Evolutionary conservation across 2,329 filamentous ascomycete genomes (phyloP).

Genomic region (Cladosporium sp.): DNA sequence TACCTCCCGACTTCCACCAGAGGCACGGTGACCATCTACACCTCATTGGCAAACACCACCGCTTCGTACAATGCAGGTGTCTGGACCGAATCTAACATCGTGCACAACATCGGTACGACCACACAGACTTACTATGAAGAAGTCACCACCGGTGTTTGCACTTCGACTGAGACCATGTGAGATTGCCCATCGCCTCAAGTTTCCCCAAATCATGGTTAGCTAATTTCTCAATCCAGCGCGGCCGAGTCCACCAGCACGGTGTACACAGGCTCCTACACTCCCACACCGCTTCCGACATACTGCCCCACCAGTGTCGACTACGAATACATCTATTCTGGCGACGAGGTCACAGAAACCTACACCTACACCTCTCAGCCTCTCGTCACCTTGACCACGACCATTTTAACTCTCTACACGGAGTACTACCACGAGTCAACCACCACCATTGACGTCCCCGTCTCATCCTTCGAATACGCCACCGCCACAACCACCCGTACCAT

Average conservation of each 20-base stretch:
- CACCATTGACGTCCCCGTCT: not conserved
- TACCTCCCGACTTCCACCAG: not conserved
- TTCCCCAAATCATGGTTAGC: not conserved
- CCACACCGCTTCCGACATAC: not conserved
- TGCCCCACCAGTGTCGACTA: not conserved
- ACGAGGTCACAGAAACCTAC: not conserved
- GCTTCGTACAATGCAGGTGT: not conserved
- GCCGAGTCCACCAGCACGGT: slow-evolving; percentile 12
- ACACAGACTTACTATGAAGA: not conserved
- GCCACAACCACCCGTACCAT: not conserved
- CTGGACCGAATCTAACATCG: not conserved
- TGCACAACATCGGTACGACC: not conserved
- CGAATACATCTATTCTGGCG: not conserved
- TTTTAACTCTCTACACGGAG: not conserved
- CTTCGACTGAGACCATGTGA: not conserved
- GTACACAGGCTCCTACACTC: slow-evolving; percentile 2
- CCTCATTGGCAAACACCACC: not conserved
- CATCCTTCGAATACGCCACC: not conserved
- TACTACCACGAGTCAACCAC: slow-evolving; percentile 2
- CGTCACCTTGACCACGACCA: not conserved
- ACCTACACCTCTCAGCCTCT: not conserved
- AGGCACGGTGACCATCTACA: not conserved
- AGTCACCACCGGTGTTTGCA: not conserved
- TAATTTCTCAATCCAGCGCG: not conserved
- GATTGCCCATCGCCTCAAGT: not conserved